Percentiles rank a stretch among this genome's conserved stretches.
Evolutionary conservation across 495 filamentous ascomycete species (phyloP).

Genomic region (Penicillium lividum): DNA sequence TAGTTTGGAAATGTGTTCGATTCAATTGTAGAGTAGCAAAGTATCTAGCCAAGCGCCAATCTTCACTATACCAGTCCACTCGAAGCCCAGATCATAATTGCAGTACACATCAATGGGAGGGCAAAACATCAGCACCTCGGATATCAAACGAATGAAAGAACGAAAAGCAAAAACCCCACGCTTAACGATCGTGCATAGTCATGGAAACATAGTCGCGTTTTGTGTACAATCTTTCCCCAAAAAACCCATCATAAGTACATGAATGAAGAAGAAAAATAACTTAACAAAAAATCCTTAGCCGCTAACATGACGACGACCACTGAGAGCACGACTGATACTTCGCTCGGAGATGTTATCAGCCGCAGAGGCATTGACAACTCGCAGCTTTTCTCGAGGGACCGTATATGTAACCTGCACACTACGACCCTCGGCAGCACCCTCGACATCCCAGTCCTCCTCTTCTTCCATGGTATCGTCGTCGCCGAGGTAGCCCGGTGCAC

Average conservation of each 20-base stretch:
- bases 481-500: conserved; percentile 31
- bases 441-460: conserved; percentile 86
- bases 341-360: conserved; percentile 35
- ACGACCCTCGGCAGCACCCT: conserved; percentile 73
- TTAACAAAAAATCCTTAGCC: conserved; percentile 1
- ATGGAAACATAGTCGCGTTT: conserved; percentile 15
- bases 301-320: conserved; percentile 19
- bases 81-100: background rate
- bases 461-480: conserved; percentile 22
- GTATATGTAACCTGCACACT: conserved; percentile 94
- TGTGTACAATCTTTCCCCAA: conserved; percentile 15
- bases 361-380: conserved; percentile 74
- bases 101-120: background rate
- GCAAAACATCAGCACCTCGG: conserved; percentile 11
- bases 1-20: background rate
- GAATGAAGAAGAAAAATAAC: background rate
- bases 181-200: conserved; percentile 15
- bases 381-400: conserved; percentile 77
- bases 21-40: conserved; percentile 3
- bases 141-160: conserved; percentile 20
- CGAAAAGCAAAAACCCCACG: conserved; percentile 8
- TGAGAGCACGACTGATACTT: conserved; percentile 30
- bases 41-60: conserved; percentile 14
- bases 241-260: conserved; percentile 12
- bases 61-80: conserved; percentile 3